Evolutionary conservation across 495 filamentous ascomycete species (phyloP).

Genomic region (Glutinoglossum americanum): DNA sequence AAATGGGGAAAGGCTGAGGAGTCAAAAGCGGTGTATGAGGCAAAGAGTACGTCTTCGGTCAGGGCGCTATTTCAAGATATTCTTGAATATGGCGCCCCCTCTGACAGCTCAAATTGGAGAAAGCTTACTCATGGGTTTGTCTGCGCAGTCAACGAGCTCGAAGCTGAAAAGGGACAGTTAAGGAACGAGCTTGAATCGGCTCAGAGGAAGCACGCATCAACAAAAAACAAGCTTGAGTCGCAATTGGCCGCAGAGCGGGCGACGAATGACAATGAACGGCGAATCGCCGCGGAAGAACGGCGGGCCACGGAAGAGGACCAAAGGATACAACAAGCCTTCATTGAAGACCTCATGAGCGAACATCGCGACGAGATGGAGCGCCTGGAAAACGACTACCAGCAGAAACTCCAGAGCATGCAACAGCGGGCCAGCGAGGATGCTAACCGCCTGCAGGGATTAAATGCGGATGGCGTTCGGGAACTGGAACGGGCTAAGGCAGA

Average conservation of each 20-base stretch:
- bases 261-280: constrained; percentile 16
- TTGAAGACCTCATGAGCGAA: constrained; percentile 14
- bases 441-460: not conserved
- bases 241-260: constrained; percentile 26
- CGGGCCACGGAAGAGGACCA: constrained; percentile 23
- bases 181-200: constrained; percentile 13
- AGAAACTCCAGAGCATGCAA: not conserved
- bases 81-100: not conserved
- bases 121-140: constrained; percentile 3
- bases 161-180: constrained; percentile 34
- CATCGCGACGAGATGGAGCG: constrained; percentile 26
- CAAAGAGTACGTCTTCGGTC: constrained; percentile 35
- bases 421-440: constrained; percentile 1
- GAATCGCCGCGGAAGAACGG: constrained; percentile 30
- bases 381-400: not conserved
- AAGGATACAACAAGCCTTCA: constrained; percentile 16
- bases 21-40: constrained; percentile 44
- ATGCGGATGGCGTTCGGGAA: constrained; percentile 13
- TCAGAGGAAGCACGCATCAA: constrained; percentile 19
- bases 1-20: constrained; percentile 45
- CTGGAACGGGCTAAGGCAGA: constrained; percentile 29
- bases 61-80: constrained; percentile 1
- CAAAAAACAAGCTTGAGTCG: constrained; percentile 8
- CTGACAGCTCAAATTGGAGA: not conserved
- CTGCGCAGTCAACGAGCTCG: constrained; percentile 41